Percentiles rank a stretch among this genome's conserved stretches.
Evolutionary conservation across 805 yeast species (phyloP).

Genomic region (Metschnikowia sp.): DNA sequence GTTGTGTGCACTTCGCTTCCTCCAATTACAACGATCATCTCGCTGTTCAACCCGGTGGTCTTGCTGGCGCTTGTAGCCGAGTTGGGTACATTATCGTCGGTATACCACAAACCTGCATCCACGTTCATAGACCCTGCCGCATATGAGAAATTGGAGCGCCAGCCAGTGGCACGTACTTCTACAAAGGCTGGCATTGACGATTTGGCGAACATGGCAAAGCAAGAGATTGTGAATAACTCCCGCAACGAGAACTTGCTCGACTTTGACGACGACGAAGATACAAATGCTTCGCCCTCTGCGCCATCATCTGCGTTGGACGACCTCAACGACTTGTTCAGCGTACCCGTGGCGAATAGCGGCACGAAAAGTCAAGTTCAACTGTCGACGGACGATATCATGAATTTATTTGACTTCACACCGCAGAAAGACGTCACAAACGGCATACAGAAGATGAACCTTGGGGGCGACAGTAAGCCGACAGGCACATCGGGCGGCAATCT

Average conservation of each 20-base stretch:
- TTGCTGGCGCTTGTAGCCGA: constrained; percentile 70
- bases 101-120: constrained; percentile 79
- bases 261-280: constrained; percentile 55
- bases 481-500: constrained; percentile 26
- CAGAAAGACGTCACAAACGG: constrained; percentile 8
- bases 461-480: constrained; percentile 8
- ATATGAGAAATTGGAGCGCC: constrained; percentile 15
- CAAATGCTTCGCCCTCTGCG: constrained; percentile 1
- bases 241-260: constrained; percentile 82
- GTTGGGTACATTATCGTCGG: constrained; percentile 81
- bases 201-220: constrained; percentile 69
- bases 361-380: constrained; percentile 13
- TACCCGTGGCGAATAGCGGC: constrained; percentile 26
- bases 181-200: constrained; percentile 58
- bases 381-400: constrained; percentile 44
- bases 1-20: constrained; percentile 66
- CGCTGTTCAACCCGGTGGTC: constrained; percentile 63
- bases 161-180: constrained; percentile 14
- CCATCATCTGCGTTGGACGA: constrained; percentile 56
- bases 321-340: constrained; percentile 65
- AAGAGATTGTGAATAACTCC: constrained; percentile 61
- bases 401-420: constrained; percentile 34
- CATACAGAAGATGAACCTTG: constrained; percentile 12
- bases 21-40: constrained; percentile 66
- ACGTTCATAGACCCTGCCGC: constrained; percentile 49